phyloP scores from a whole-genome alignment of 306 rosid species.

The Rosa chinensis region DNA sequence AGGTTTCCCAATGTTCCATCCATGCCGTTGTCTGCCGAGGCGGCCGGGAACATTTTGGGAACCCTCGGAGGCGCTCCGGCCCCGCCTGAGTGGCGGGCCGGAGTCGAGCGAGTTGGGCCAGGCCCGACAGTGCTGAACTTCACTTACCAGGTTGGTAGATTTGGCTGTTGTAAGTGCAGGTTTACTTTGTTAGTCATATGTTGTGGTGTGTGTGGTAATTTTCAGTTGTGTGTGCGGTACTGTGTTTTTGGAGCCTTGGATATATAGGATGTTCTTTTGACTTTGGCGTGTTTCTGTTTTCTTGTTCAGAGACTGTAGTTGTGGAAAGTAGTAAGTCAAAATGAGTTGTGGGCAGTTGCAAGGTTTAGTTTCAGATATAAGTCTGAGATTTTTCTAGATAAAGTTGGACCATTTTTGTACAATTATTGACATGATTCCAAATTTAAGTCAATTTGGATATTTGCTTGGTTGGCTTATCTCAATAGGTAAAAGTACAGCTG shows the following conservation, averaged over 20 bases:
- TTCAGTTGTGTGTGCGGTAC: background rate
- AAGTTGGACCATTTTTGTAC: conserved; percentile 1
- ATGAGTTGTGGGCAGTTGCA: background rate
- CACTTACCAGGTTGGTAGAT: conserved; percentile 68
- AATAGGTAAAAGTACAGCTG: background rate
- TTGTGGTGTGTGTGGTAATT: background rate
- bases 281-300: conserved; percentile 20
- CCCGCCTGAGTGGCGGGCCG: conserved; percentile 60
- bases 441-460: conserved; percentile 12
- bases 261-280: conserved; percentile 5
- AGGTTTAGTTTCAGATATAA: background rate
- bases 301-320: conserved; percentile 3
- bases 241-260: conserved; percentile 5
- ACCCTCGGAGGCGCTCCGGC: conserved; percentile 46
- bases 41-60: conserved; percentile 52
- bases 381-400: conserved; percentile 10
- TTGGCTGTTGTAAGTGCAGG: background rate
- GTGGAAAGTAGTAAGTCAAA: conserved; percentile 10
- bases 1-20: conserved; percentile 93
- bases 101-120: conserved; percentile 59
- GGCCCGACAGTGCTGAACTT: conserved; percentile 80
- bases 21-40: conserved; percentile 66
- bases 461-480: background rate
- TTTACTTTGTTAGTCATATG: conserved; percentile 20
- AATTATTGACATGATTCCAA: background rate